Evolutionary conservation across 495 filamentous ascomycete species (phyloP).

Genomic region (Lasiosphaeriaceae sp.): DNA sequence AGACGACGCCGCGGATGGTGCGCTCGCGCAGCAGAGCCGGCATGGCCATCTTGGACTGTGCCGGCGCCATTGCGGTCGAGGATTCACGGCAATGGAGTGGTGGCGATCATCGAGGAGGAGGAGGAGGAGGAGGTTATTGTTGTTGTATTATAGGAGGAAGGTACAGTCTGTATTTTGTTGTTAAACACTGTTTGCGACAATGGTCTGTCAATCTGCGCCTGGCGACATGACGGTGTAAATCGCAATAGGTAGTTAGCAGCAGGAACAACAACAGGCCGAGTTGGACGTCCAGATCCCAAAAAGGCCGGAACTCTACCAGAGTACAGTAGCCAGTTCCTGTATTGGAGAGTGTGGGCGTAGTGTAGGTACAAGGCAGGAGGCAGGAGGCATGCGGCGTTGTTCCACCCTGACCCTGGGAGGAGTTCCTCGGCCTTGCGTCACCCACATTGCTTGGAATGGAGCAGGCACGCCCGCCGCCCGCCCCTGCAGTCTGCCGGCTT

Average conservation of each 20-base stretch:
- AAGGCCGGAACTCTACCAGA: not conserved
- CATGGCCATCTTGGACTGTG: constrained; percentile 70
- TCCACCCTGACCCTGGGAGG: no score
- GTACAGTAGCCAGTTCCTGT: not conserved
- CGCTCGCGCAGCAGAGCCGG: constrained; percentile 53
- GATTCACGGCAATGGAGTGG: constrained; percentile 2
- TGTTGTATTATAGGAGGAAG: not conserved
- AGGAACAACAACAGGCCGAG: not conserved
- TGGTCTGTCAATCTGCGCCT: not conserved
- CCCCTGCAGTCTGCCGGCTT: no score
- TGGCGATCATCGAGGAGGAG: constrained; percentile 15
- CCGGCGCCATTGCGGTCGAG: constrained; percentile 56
- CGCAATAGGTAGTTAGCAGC: no score
- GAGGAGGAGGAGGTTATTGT: constrained; percentile 4
- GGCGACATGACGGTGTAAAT: not conserved
- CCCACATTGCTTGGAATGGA: constrained; percentile 25
- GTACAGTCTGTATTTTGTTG: not conserved
- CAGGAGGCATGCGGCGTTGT: not conserved
- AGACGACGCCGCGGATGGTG: constrained; percentile 69
- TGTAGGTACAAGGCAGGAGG: not conserved
- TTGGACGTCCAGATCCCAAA: not conserved
- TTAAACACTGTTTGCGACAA: not conserved
- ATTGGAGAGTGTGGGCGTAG: not conserved
- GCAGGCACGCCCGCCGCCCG: not conserved
- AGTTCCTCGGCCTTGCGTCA: constrained; percentile 34